Evolutionary conservation across 1,284 basidiomycete genomes (phyloP).

Genomic region (Malassezia arunalokei): DNA sequence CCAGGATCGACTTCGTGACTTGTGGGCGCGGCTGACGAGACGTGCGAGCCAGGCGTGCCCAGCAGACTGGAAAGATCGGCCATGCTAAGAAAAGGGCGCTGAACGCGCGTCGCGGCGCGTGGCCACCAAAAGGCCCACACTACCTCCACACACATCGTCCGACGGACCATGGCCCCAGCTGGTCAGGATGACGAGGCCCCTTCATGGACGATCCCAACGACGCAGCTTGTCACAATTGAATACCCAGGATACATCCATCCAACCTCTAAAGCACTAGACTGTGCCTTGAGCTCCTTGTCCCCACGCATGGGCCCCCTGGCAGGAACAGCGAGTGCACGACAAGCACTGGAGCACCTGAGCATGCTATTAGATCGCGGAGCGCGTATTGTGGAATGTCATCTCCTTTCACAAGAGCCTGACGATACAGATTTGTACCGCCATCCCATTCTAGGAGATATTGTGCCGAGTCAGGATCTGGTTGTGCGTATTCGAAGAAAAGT

Average conservation of each 20-base stretch:
- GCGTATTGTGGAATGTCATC: constrained; percentile 28
- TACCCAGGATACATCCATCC: constrained; percentile 25
- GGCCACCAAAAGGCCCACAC: not conserved
- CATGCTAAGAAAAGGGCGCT: constrained; percentile 4
- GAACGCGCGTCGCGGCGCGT: constrained; percentile 11
- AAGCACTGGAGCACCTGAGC: constrained; percentile 25
- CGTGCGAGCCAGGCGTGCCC: not conserved
- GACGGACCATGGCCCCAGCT: not conserved
- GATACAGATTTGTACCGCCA: constrained; percentile 7
- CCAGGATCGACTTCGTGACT: not conserved
- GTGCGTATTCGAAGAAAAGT: constrained; percentile 3
- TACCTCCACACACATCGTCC: not conserved
- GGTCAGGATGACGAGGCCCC: not conserved
- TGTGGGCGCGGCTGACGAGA: not conserved
- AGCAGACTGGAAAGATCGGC: constrained; percentile 11
- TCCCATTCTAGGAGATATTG: constrained; percentile 13
- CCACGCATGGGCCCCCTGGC: constrained; percentile 10
- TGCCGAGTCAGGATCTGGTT: not conserved
- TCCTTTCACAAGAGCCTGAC: constrained; percentile 10
- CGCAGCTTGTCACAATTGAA: constrained; percentile 25
- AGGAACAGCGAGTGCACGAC: not conserved
- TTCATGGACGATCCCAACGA: constrained; percentile 19
- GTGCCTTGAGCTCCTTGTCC: constrained; percentile 29
- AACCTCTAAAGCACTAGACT: constrained; percentile 16
- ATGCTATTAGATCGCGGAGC: constrained; percentile 18